Evolutionary conservation across 1,284 basidiomycete genomes (phyloP).

Genomic region (Ustilago tritici): DNA sequence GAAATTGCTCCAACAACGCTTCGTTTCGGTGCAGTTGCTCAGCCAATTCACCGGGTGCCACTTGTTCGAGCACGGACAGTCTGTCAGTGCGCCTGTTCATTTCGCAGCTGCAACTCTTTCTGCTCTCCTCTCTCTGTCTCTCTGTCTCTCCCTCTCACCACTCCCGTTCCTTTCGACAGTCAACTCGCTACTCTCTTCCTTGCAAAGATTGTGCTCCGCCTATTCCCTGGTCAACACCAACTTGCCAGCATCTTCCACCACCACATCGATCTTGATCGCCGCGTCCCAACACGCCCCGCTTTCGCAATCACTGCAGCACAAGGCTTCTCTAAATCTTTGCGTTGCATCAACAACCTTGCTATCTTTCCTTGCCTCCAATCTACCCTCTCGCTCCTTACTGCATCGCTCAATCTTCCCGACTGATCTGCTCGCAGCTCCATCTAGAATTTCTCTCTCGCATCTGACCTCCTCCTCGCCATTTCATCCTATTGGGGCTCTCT

Average conservation of each 20-base stretch:
- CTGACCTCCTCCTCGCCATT: neutral
- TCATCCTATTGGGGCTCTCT: neutral
- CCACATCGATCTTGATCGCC: neutral
- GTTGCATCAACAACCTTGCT: neutral
- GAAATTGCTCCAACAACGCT: constrained; percentile 3
- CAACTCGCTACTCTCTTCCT: too few species aligned
- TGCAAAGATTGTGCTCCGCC: too few species aligned
- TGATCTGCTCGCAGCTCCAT: neutral
- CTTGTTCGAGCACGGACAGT: neutral
- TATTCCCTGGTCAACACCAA: neutral
- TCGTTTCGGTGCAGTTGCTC: neutral
- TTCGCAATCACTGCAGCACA: neutral
- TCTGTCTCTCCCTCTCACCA: neutral
- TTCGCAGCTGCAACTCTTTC: constrained; percentile 1
- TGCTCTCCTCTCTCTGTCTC: neutral
- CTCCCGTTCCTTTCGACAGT: neutral
- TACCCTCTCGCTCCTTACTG: neutral
- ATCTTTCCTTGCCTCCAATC: neutral
- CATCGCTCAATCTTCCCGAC: neutral
- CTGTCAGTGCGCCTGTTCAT: constrained; percentile 2
- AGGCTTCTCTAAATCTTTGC: neutral
- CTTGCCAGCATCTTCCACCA: neutral
- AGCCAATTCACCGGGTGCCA: neutral
- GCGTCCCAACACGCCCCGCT: neutral
- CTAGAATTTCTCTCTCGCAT: neutral